Evolutionary conservation across 495 filamentous ascomycete species (phyloP), one percentile per base, ranked within the genome.

Genomic region (Aspergillus panamensis): DNA sequence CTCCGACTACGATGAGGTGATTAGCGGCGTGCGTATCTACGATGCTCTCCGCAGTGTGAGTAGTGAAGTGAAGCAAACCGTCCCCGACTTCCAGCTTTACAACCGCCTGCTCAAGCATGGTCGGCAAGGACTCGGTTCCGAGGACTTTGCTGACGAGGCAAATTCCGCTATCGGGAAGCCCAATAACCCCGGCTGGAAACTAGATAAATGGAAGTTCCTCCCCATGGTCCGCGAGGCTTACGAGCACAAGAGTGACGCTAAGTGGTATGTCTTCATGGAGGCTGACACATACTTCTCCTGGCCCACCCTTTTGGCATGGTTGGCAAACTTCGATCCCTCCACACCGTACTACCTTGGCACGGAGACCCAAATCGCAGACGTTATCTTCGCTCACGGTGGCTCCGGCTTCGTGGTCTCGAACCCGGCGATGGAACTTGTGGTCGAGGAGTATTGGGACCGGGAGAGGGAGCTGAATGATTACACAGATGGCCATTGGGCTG

Each of bases 201-300:
- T 84, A 16, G 82, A 84, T 58, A 83, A 83, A 60, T 84, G 80
- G 80, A 84, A 84, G 66, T 80, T 81, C 59, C 61, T 84, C 13
- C 81, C 80, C 13, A 83, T 84, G 79, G 69, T 79, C 3, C 72
- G 78, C 55, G 69, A 77, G 57, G 72, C 80, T 1, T 71, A 78
- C 43, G 59, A 59, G 8, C 54, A 66, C 43, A 73, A 74, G 33
- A 77, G 78, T 14, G 66, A 77, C 45, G 79, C 80, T 17, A 80
- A 86, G 56, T 89, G 84, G 83, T 89, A 84, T 62, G 63, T 88
- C 47, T 87, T 88, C 63, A 82, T 88, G 68, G 86, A 88, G 52
- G 84, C 84, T 8, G 86, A 88, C 67, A 86, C 85, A 5, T 86
- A 85, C 61, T 71, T 86, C 49, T 77, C 85, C 9, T 88, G 84